These are phyloP conservation scores for Trichoderma erinaceum DNA, from an alignment of 495 filamentous ascomycete species.

Conservation along the genomic window DNA sequence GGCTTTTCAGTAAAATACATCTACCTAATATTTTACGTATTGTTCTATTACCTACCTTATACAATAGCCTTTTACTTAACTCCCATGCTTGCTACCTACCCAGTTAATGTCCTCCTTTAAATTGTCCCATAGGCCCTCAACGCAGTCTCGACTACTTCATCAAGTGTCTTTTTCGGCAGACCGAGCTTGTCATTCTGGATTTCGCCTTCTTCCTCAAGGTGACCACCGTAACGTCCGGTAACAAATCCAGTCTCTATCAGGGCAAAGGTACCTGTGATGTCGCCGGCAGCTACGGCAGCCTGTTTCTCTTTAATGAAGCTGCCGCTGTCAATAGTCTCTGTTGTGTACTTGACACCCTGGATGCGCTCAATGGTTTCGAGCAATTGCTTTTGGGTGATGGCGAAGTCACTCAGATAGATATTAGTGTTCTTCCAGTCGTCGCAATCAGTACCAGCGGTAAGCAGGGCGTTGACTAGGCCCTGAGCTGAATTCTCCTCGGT, in stretches of 20 bases:
- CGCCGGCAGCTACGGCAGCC: conserved; percentile 20
- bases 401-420: conserved; percentile 32
- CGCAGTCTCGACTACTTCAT: conserved; percentile 16
- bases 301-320: conserved; percentile 22
- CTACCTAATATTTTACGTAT: no score
- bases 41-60: no score
- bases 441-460: conserved; percentile 18
- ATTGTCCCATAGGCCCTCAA: background rate
- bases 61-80: background rate
- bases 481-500: conserved; percentile 34
- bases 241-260: conserved; percentile 27
- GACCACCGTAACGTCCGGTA: conserved; percentile 24
- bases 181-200: conserved; percentile 26
- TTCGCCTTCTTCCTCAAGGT: conserved; percentile 26
- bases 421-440: conserved; percentile 37
- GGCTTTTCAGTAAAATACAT: no score
- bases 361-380: conserved; percentile 28
- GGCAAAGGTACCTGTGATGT: conserved; percentile 19
- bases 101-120: background rate
- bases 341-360: conserved; percentile 27
- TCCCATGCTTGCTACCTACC: background rate
- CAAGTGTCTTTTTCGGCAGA: conserved; percentile 20
- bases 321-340: conserved; percentile 22
- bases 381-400: conserved; percentile 37
- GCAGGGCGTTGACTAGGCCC: conserved; percentile 31